Percentiles rank a stretch among this genome's conserved stretches.
phyloP scores from a whole-genome alignment of 371 early-diverging fungal genomes.

The Apophysomyces ossiformis region DNA sequence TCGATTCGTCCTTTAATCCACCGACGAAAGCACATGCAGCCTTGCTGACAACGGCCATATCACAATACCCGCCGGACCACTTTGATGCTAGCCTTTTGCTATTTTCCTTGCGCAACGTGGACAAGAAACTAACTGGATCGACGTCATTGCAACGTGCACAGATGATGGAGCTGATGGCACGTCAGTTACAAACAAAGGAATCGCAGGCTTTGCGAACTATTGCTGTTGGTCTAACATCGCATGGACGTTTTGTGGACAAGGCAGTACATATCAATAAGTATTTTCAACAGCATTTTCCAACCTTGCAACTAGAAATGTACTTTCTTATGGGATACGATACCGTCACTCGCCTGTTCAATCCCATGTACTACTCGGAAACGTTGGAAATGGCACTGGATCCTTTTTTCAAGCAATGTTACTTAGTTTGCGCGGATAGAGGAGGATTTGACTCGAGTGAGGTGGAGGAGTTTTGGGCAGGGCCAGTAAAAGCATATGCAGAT shows the following conservation, averaged over 20 bases:
- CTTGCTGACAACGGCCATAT: constrained; percentile 34
- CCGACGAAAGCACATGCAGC: constrained; percentile 65
- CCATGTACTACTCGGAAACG: constrained; percentile 58
- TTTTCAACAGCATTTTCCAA: constrained; percentile 13
- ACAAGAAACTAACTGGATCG: constrained; percentile 60
- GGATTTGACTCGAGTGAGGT: constrained; percentile 25
- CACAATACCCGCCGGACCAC: constrained; percentile 22
- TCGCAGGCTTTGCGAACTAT: constrained; percentile 26
- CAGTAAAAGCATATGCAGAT: background rate
- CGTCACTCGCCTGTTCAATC: constrained; percentile 59
- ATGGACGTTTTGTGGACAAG: constrained; percentile 68
- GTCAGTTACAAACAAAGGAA: constrained; percentile 4
- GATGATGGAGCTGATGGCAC: constrained; percentile 61
- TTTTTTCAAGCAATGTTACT: constrained; percentile 48
- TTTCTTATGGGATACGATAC: constrained; percentile 74
- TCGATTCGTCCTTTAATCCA: constrained; percentile 74
- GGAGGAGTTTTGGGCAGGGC: constrained; percentile 25
- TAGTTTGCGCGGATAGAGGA: constrained; percentile 58
- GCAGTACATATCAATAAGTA: constrained; percentile 35
- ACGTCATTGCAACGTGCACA: constrained; percentile 47
- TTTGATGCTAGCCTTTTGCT: constrained; percentile 56
- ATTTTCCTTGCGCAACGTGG: constrained; percentile 62
- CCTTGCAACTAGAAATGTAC: constrained; percentile 37
- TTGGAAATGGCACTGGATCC: constrained; percentile 44
- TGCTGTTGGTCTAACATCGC: constrained; percentile 56